Evolutionary conservation across 2,329 filamentous ascomycete species (phyloP).

Genomic region (Aureobasidium subglaciale): DNA sequence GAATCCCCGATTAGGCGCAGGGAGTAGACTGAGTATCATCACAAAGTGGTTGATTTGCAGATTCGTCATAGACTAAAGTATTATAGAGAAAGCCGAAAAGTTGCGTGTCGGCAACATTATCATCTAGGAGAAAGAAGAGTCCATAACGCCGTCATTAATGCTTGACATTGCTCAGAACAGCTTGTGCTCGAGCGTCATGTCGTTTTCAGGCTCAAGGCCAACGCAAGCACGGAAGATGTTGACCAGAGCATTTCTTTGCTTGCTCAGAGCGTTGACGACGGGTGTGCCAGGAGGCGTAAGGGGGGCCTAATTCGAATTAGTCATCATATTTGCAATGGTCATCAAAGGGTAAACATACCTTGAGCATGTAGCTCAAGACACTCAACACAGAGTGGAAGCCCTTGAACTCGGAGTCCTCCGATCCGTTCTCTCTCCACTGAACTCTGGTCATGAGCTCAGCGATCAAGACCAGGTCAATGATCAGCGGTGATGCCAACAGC

Average conservation of each 20-base stretch:
- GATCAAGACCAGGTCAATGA: conserved; percentile 90
- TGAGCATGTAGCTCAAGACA: conserved; percentile 97
- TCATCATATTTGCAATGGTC: not conserved
- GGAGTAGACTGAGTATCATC: no score
- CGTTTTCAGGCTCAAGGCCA: conserved; percentile 91
- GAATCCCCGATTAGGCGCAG: no score
- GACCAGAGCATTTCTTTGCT: conserved; percentile 88
- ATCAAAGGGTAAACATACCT: conserved; percentile 37
- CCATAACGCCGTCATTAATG: not conserved
- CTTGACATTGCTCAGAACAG: conserved; percentile 49
- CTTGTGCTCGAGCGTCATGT: conserved; percentile 99
- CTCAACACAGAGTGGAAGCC: conserved; percentile 96
- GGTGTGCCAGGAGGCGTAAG: conserved; percentile 90
- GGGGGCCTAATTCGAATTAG: conserved; percentile 57
- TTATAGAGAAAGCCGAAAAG: not conserved
- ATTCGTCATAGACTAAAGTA: not conserved
- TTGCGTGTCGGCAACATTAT: not conserved
- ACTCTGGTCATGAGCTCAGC: conserved; percentile 99
- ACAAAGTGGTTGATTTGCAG: no score
- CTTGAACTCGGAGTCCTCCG: conserved; percentile 57
- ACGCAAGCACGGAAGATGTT: conserved; percentile 99
- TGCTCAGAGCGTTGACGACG: conserved; percentile 89
- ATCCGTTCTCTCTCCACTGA: conserved; percentile 65
- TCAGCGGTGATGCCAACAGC: conserved; percentile 86
- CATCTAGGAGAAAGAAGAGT: not conserved